Percentiles rank a stretch among this genome's conserved stretches.
Evolutionary conservation across 2,329 filamentous ascomycete genomes (phyloP).

Genomic region (Chalaropsis ovoidea): DNA sequence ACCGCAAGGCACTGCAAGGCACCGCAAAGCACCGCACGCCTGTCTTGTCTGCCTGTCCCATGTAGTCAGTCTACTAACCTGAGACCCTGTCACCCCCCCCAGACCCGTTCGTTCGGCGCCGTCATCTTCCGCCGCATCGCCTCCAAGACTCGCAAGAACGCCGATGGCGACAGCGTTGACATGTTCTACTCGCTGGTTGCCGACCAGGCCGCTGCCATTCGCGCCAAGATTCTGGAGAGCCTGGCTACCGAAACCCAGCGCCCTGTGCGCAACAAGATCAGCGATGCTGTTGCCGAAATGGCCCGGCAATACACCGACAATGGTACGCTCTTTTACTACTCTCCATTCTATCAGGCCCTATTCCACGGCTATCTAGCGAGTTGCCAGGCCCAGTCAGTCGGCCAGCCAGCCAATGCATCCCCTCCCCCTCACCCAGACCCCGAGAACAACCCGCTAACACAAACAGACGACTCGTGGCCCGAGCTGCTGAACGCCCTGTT

Average conservation of each 20-base stretch:
- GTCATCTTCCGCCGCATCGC: slow-evolving; percentile 92
- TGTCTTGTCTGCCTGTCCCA: no score
- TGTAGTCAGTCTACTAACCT: no score
- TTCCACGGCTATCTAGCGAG: no score
- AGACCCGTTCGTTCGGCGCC: slow-evolving; percentile 84
- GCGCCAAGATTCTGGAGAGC: slow-evolving; percentile 70
- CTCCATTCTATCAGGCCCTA: no score
- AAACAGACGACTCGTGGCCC: slow-evolving; percentile 69
- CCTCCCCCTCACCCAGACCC: background rate
- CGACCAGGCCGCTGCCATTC: slow-evolving; percentile 66
- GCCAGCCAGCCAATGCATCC: no score
- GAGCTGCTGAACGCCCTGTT: slow-evolving; percentile 81
- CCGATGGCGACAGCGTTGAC: slow-evolving; percentile 62
- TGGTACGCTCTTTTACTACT: slow-evolving; percentile 48
- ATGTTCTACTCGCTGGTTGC: slow-evolving; percentile 70
- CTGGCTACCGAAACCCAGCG: slow-evolving; percentile 63
- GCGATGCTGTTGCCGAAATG: slow-evolving; percentile 92
- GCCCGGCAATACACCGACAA: slow-evolving; percentile 91
- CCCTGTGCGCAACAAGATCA: slow-evolving; percentile 83
- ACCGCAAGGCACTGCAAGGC: no score
- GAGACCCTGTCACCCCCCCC: slow-evolving; percentile 21
- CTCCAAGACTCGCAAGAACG: slow-evolving; percentile 73
- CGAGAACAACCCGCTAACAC: background rate
- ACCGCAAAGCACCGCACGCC: no score
- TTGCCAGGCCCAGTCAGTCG: no score